Percentiles rank a stretch among this genome's conserved stretches.
These are phyloP conservation scores for Vigna trinervia DNA, from an alignment of 306 rosid species.

Conservation along the genomic window DNA sequence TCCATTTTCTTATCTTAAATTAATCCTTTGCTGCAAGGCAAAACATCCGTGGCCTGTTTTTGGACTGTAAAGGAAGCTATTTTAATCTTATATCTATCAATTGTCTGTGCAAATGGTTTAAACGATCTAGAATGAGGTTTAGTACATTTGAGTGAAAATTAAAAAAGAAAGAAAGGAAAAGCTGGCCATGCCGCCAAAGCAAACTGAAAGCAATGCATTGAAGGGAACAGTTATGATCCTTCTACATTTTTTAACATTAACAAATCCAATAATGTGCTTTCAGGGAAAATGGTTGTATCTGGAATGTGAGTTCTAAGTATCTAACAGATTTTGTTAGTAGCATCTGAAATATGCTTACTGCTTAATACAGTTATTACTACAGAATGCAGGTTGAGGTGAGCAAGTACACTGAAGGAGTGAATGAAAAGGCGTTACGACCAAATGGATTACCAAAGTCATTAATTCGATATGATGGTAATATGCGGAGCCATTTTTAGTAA, in stretches of 20 bases:
- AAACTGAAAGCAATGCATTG: background rate
- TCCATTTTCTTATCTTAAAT: background rate
- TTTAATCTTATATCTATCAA: background rate
- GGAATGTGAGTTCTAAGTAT: background rate
- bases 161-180: background rate
- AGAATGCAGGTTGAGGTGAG: conserved; percentile 99
- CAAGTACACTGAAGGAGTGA: conserved; percentile 89
- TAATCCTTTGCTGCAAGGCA: conserved; percentile 14
- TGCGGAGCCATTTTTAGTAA: conserved; percentile 1
- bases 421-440: conserved; percentile 71
- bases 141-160: conserved; percentile 3
- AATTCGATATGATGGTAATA: conserved; percentile 79
- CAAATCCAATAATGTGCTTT: background rate
- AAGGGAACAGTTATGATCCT: background rate
- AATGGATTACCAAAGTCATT: conserved; percentile 88
- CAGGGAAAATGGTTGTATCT: background rate
- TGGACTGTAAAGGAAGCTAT: background rate
- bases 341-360: conserved; percentile 16
- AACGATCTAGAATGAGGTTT: conserved; percentile 14
- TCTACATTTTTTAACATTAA: conserved; percentile 10
- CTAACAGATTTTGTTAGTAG: background rate
- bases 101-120: conserved; percentile 9
- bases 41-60: background rate
- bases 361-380: conserved; percentile 46
- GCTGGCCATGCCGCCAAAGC: background rate